phyloP scores from a whole-genome alignment of 2,329 filamentous ascomycete species.

The Colletotrichum tanaceti region DNA sequence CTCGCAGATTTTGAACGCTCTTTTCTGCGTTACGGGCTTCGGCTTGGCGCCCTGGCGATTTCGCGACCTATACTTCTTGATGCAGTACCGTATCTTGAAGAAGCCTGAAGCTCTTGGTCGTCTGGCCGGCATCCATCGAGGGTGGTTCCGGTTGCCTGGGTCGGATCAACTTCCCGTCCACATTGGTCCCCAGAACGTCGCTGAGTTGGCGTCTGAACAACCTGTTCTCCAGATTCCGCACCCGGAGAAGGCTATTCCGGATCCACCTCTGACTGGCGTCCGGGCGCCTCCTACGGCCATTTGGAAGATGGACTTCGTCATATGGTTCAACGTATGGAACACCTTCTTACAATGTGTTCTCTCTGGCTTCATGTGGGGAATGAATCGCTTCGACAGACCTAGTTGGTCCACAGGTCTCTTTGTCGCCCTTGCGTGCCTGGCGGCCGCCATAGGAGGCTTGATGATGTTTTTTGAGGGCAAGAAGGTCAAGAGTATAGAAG shows the following conservation, averaged over 20 bases:
- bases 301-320: constrained; percentile 84
- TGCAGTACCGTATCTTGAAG: constrained; percentile 69
- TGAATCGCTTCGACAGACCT: constrained; percentile 79
- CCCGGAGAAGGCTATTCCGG: constrained; percentile 71
- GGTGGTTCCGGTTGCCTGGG: constrained; percentile 80
- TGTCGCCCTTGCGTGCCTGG: constrained; percentile 77
- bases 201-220: constrained; percentile 52
- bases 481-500: constrained; percentile 77
- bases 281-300: constrained; percentile 73
- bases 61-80: constrained; percentile 79
- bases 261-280: constrained; percentile 76
- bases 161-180: constrained; percentile 68
- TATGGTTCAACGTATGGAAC: constrained; percentile 83
- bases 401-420: constrained; percentile 84
- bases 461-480: constrained; percentile 79
- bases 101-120: constrained; percentile 69
- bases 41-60: constrained; percentile 88
- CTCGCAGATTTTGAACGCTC: constrained; percentile 82
- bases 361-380: constrained; percentile 84
- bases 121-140: constrained; percentile 78
- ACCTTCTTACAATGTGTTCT: constrained; percentile 81
- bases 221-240: constrained; percentile 67
- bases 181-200: constrained; percentile 65
- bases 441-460: constrained; percentile 75
- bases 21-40: constrained; percentile 90